A percentile compares a stretch with the other conserved stretches of the same genome.
These are phyloP conservation scores for Otatea glauca DNA, from an alignment of 176 grass and related monocot genomes.

Conservation along the genomic window DNA sequence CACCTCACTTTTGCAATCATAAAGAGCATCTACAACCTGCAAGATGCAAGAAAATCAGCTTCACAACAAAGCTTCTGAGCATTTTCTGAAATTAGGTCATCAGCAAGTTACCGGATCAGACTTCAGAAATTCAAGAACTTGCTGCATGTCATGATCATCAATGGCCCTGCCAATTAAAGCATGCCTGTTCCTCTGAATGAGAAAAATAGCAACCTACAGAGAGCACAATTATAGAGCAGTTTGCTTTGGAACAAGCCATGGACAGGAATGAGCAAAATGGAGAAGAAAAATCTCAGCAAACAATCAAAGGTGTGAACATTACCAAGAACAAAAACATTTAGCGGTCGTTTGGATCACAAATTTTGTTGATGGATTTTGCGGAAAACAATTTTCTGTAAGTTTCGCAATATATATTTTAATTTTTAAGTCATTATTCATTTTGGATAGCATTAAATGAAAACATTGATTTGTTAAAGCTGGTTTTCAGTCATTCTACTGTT, in stretches of 20 bases:
- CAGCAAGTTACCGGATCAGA: slow-evolving; percentile 75
- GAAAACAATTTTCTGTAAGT: slow-evolving; percentile 4
- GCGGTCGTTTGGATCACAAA: not conserved
- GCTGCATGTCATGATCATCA: slow-evolving; percentile 98
- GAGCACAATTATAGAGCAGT: slow-evolving; percentile 15
- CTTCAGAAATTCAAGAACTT: slow-evolving; percentile 88
- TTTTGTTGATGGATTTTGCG: not conserved
- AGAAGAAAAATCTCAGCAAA: slow-evolving; percentile 29
- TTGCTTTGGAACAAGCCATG: slow-evolving; percentile 24
- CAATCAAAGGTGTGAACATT: not conserved
- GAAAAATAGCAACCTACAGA: slow-evolving; percentile 95
- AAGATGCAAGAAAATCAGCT: slow-evolving; percentile 42
- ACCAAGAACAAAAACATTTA: slow-evolving; percentile 27
- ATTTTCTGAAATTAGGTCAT: slow-evolving; percentile 24
- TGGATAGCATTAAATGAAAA: not conserved
- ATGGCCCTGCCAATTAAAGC: slow-evolving; percentile 97
- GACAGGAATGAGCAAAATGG: slow-evolving; percentile 13
- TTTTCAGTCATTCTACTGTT: slow-evolving; percentile 3
- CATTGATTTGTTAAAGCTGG: slow-evolving; percentile 15
- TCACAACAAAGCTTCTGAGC: slow-evolving; percentile 10
- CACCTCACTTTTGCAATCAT: slow-evolving; percentile 99
- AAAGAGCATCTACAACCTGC: slow-evolving; percentile 95
- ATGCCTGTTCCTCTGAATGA: slow-evolving; percentile 95
- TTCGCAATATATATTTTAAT: not conserved
- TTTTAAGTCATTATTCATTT: slow-evolving; percentile 14